These are phyloP conservation scores for Trichosporon faecale DNA, from an alignment of 1,284 basidiomycete genomes.

Conservation along the genomic window DNA sequence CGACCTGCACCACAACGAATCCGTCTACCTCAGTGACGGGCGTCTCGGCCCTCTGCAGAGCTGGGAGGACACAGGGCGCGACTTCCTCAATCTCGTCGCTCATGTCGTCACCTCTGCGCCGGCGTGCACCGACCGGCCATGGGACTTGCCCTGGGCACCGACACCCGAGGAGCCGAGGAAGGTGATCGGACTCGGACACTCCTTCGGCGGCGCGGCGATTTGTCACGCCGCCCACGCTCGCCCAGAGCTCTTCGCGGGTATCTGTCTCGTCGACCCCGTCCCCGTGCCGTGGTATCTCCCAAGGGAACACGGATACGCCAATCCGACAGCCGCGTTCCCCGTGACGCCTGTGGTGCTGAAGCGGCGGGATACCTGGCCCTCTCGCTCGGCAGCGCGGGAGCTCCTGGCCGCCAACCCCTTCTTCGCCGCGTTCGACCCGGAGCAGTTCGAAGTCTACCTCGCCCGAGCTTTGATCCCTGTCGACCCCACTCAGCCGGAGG, in stretches of 20 bases:
- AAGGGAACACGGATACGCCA: not conserved
- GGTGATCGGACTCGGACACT: conserved; percentile 17
- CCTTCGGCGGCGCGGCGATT: conserved; percentile 15
- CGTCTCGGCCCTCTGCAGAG: conserved; percentile 51
- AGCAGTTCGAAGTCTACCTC: conserved; percentile 65
- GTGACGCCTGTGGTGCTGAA: conserved; percentile 7
- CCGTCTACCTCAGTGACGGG: conserved; percentile 63
- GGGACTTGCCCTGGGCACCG: conserved; percentile 55
- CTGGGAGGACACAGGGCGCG: conserved; percentile 52
- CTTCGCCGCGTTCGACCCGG: conserved; percentile 55
- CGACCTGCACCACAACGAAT: conserved; percentile 71
- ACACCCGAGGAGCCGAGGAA: not conserved
- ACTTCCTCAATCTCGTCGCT: conserved; percentile 51
- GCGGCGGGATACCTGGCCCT: conserved; percentile 15
- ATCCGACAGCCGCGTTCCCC: conserved; percentile 36
- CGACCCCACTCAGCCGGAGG: conserved; percentile 14
- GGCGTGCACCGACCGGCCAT: conserved; percentile 3
- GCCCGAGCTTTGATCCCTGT: conserved; percentile 58
- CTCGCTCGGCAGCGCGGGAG: conserved; percentile 5
- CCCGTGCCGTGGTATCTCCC: not conserved
- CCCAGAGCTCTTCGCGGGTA: conserved; percentile 67
- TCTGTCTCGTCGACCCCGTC: conserved; percentile 74
- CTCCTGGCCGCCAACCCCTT: conserved; percentile 44
- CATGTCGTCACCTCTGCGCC: conserved; percentile 54
- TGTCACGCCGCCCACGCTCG: conserved; percentile 61